Evolutionary conservation across 1,139 yeast species (phyloP).

Genomic region (Yamadazyma sp.): DNA sequence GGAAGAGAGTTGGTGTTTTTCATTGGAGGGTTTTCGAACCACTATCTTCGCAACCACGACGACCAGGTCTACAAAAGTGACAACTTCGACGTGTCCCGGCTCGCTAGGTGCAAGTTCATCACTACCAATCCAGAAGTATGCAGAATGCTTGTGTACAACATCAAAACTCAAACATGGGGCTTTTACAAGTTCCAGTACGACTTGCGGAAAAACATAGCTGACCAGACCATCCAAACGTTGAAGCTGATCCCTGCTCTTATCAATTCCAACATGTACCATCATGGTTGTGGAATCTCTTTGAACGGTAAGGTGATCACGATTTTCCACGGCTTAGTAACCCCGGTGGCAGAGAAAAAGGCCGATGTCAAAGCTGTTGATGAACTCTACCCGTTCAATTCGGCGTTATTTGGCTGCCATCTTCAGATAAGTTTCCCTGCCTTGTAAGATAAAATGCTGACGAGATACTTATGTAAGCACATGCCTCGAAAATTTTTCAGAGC

Average conservation of each 20-base stretch:
- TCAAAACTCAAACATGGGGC: conserved; percentile 46
- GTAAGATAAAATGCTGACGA: not conserved
- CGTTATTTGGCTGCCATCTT: conserved; percentile 39
- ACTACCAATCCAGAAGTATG: conserved; percentile 29
- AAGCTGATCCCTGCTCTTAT: conserved; percentile 22
- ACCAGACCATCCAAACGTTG: conserved; percentile 24
- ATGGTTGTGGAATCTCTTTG: conserved; percentile 35
- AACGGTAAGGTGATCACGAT: conserved; percentile 39
- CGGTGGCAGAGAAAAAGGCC: conserved; percentile 32
- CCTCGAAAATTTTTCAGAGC: conserved; percentile 5
- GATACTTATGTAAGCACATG: conserved; percentile 1
- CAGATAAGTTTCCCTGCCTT: conserved; percentile 37
- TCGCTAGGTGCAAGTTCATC: conserved; percentile 30
- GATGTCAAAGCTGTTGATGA: conserved; percentile 23
- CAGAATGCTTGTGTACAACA: conserved; percentile 37
- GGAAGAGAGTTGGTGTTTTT: conserved; percentile 41
- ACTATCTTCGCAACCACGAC: conserved; percentile 36
- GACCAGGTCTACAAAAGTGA: conserved; percentile 28
- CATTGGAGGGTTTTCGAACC: conserved; percentile 42
- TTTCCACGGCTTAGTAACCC: conserved; percentile 37
- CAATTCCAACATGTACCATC: conserved; percentile 31
- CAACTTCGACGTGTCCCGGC: conserved; percentile 38
- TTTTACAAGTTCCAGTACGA: conserved; percentile 38
- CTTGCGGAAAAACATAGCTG: conserved; percentile 24
- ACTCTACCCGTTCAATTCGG: conserved; percentile 21